Base-by-base conservation (phyloP, 2,329 filamentous ascomycete species). In the Xylaria polymorpha region DNA sequence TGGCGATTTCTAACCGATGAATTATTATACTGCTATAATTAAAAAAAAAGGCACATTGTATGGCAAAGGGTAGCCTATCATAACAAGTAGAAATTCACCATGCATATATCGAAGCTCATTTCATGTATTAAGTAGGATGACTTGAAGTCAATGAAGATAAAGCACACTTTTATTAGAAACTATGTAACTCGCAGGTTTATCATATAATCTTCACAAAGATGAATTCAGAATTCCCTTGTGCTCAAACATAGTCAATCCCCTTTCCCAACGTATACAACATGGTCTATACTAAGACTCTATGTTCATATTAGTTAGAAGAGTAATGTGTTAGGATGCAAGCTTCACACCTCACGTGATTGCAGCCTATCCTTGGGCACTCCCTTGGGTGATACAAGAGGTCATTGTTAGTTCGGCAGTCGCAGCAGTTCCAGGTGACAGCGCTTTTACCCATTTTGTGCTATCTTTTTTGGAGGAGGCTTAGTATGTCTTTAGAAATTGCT, bases 361-460 rank as follows among this genome's bases (percentile, higher is more conserved):
- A 44, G 14, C 41, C 41, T 12, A 44, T 44, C 7, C 41, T 44
- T n/a, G 29, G 51, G 12, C 51, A 39, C 32, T 55, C 22, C 14
- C 25, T 15, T 5, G 53, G 58, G n/a, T 41, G 18, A 18, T 4
- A 35, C 4, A 44, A 22, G 7, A 58, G n/a, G n/a, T 58, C 55
- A 43, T 58, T 58, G 20, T 58, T 58, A 25, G 37, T 39, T 22
- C 22, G 55, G 39, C 55, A 58, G 29, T 22, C 39, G 20, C 55
- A 58, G 15, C 55, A 58, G 22, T 58, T 58, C 55, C 55, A 58
- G 8, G 20, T 22, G 5, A 39, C 9, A 7, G 55, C 55, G 12
- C 35, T 41, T 44, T 22, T 58, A 46, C 18, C n/a, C 43, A n/a
- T 46, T 22, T 22, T 12, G 18, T n/a, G 15, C 39, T 22, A 12